Conservation (phyloP, 2,329 filamentous ascomycete genomes). For the Colletotrichum caudatum region DNA sequence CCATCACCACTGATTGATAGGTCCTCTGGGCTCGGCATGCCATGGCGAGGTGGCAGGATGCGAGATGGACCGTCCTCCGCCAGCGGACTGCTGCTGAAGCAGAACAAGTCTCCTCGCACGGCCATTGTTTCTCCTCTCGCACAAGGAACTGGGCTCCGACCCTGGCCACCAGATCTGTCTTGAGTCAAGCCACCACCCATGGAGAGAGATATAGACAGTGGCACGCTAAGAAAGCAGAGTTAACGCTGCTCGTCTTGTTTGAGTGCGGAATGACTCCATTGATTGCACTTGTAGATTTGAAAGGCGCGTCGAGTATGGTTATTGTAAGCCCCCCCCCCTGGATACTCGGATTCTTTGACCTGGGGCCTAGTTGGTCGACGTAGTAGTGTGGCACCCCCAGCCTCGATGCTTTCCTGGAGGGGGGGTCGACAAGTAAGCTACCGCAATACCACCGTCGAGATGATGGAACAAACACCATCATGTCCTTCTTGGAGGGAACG, state of each 20-base stretch:
- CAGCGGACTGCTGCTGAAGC: not conserved
- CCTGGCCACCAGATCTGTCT: not conserved
- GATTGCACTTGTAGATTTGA: not conserved
- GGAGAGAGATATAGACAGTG: constrained; percentile 25
- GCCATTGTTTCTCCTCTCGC: not conserved
- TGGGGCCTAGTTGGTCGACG: constrained; percentile 17
- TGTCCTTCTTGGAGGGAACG: not conserved
- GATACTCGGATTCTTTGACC: constrained; percentile 5
- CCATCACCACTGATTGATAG: not conserved
- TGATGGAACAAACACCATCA: not conserved
- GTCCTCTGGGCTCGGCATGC: constrained; percentile 14
- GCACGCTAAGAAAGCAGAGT: constrained; percentile 7
- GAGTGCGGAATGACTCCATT: constrained; percentile 14
- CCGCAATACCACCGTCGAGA: not conserved
- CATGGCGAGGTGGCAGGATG: constrained; percentile 6
- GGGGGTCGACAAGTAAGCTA: not conserved
- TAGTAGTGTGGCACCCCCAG: not conserved
- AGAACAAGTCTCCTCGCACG: constrained; percentile 7
- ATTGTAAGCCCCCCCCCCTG: too few relatives aligned
- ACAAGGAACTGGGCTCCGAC: not conserved
- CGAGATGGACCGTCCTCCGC: not conserved
- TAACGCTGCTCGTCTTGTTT: constrained; percentile 18
- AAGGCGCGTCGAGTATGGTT: constrained; percentile 12
- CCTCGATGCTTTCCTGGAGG: not conserved
- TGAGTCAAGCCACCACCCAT: constrained; percentile 9